Evolutionary conservation across 2,329 filamentous ascomycete species (phyloP).

Genomic region (Drechslerella dactyloides): DNA sequence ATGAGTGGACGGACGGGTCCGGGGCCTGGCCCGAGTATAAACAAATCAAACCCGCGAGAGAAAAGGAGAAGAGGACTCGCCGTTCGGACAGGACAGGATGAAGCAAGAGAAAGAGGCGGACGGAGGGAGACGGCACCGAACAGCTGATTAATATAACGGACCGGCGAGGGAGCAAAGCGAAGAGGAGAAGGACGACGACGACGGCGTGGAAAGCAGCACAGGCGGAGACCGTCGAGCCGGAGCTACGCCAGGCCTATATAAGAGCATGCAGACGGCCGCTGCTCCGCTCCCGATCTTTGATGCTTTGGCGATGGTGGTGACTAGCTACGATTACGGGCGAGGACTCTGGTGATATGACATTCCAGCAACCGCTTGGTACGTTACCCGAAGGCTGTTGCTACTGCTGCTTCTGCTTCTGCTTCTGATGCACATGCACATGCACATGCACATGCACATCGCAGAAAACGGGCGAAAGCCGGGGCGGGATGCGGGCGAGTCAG

Average conservation of each 20-base stretch:
- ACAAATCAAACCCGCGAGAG: slow-evolving; percentile 9
- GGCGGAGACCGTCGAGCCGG: slow-evolving; percentile 8
- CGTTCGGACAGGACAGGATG: not conserved
- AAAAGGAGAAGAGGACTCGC: not conserved
- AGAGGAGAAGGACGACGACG: not conserved
- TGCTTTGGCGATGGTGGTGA: not conserved
- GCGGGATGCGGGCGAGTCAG: slow-evolving; percentile 2
- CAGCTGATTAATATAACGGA: slow-evolving; percentile 7
- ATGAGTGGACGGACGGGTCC: slow-evolving; percentile 2
- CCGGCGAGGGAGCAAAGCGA: not conserved
- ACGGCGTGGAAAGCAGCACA: not conserved
- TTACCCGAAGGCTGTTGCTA: not conserved
- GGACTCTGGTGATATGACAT: slow-evolving; percentile 3
- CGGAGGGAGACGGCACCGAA: not conserved
- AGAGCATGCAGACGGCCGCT: slow-evolving; percentile 4
- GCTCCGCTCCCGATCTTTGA: not conserved
- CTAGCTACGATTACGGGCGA: not conserved
- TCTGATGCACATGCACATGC: slow-evolving; percentile 1
- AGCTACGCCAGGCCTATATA: not conserved
- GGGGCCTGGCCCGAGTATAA: slow-evolving; percentile 6
- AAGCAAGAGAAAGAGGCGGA: not conserved
- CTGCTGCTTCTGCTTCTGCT: slow-evolving; percentile 1
- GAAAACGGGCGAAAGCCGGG: slow-evolving; percentile 7
- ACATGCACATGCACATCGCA: slow-evolving; percentile 8
- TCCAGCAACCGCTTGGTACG: slow-evolving; percentile 1